These are phyloP conservation scores for Lipomyces chichibuensis DNA, from an alignment of 805 yeast species.

Conservation along the genomic window DNA sequence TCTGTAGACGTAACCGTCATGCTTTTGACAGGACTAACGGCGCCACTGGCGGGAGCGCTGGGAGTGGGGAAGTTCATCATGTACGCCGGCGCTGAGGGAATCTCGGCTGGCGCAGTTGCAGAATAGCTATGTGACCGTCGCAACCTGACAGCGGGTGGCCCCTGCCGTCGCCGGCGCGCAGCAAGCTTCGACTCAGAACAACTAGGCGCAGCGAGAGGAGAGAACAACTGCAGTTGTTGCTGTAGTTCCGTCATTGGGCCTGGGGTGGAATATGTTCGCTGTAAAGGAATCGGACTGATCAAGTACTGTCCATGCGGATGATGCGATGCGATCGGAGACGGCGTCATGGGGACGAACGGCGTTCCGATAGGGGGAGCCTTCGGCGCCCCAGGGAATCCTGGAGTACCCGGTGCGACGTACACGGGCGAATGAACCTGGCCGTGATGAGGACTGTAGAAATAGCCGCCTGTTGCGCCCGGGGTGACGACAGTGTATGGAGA, in stretches of 20 bases:
- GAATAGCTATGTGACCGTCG: slow-evolving; percentile 30
- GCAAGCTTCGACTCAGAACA: slow-evolving; percentile 25
- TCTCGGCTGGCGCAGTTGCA: slow-evolving; percentile 8
- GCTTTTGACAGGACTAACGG: slow-evolving; percentile 1
- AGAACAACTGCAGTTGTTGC: slow-evolving; percentile 5
- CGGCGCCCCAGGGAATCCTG: slow-evolving; percentile 4
- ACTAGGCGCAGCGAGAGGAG: not conserved
- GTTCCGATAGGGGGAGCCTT: not conserved
- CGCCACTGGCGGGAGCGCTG: not conserved
- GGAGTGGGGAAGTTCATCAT: not conserved
- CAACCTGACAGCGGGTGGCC: slow-evolving; percentile 29
- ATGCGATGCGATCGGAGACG: slow-evolving; percentile 10
- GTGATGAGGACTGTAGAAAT: slow-evolving; percentile 6
- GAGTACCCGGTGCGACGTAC: slow-evolving; percentile 1
- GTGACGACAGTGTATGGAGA: not conserved
- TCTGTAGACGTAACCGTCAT: not conserved
- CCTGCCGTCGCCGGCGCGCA: slow-evolving; percentile 26
- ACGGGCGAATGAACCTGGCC: slow-evolving; percentile 9
- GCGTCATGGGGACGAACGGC: slow-evolving; percentile 1
- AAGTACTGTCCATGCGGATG: slow-evolving; percentile 7
- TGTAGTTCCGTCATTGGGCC: slow-evolving; percentile 12
- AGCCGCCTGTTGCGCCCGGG: not conserved
- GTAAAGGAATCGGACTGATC: slow-evolving; percentile 16
- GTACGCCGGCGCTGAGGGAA: slow-evolving; percentile 8
- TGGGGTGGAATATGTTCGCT: slow-evolving; percentile 26